Base-by-base conservation (phyloP, 176 grass and related monocot genomes). In the Musa acuminata region DNA sequence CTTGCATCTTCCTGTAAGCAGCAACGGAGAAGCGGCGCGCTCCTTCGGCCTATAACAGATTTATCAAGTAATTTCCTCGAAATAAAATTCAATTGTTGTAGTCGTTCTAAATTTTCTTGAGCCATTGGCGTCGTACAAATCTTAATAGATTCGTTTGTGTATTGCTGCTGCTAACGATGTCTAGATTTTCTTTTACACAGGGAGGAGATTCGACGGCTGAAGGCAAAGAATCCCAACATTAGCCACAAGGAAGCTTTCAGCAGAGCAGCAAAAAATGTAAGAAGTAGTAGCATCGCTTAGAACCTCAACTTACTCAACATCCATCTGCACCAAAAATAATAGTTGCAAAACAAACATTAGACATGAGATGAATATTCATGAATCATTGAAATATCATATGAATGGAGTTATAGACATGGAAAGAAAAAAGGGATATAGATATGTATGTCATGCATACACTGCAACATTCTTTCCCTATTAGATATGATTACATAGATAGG, bases 181-280 rank as follows among this genome's bases (percentile, higher is more conserved):
- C 12, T 13, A 27, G 25, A 27, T 13, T 67, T 24, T 27, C 25
- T 13, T 27, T 27, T 67, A 27, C 1, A 52, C 75, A 92, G 90
- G 80, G 90, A 92, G 59, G 90, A 92, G 77, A 92, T 92, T 77
- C 43, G 80, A 49, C 84, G 90, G 74, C 84, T 92, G 74, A 92
- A 92, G 82, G 51, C 84, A 75, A 89, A 82, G 51, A 87, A 92
- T 49, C 90, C 90, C 2, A 87, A 84, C 58, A 89, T 92, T 64
- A 92, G 87, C 79, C 90, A 92, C 51, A 85, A 87, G 64, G 87
- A 89, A 87, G 90, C 90, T 52, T 92, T 92, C 62, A 92, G 86
- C 80, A 84, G 87, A 0, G 90, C 90, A 79, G 90, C 90, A 69
- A 74, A 74, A 74, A 74, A 74, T 20, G 72, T 74, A 74, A 74